Percentiles rank a stretch among this genome's conserved stretches.
Evolutionary conservation across 495 filamentous ascomycete genomes (phyloP).

Genomic region (Astrothelium macrocarpum): DNA sequence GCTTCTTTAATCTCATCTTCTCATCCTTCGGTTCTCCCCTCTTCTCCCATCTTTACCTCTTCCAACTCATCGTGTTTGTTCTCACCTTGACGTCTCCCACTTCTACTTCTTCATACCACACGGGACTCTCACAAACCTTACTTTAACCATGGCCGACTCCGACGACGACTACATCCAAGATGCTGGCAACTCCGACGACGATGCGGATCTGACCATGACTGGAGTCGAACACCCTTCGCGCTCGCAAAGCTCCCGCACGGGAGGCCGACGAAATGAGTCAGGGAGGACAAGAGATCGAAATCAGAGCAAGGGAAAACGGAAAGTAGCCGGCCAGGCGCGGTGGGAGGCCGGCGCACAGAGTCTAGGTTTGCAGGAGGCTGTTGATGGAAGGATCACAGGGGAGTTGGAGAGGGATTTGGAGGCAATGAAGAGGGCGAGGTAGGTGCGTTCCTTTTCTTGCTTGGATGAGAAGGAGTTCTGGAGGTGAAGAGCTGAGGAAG

Average conservation of each 20-base stretch:
- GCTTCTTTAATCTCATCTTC: too few relatives aligned
- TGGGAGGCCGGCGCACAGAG: conserved; percentile 44
- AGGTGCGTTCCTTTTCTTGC: conserved; percentile 16
- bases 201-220: conserved; percentile 27
- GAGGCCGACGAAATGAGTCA: conserved; percentile 11
- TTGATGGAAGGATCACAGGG: conserved; percentile 62
- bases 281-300: conserved; percentile 4
- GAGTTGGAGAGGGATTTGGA: conserved; percentile 61
- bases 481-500: neutral
- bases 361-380: conserved; percentile 55
- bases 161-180: conserved; percentile 78
- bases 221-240: conserved; percentile 10
- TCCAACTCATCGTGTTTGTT: neutral
- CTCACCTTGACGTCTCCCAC: neutral
- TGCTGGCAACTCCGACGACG: conserved; percentile 73
- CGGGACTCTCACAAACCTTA: too few relatives aligned
- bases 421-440: conserved; percentile 68
- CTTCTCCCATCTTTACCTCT: too few relatives aligned
- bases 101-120: neutral
- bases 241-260: neutral
- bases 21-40: too few relatives aligned
- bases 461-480: neutral
- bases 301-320: conserved; percentile 27
- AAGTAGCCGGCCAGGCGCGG: conserved; percentile 44
- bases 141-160: conserved; percentile 53